Percentiles rank a stretch among this genome's conserved stretches.
Evolutionary conservation across 2,329 filamentous ascomycete species (phyloP).

Genomic region (Cladosporium halotolerans): DNA sequence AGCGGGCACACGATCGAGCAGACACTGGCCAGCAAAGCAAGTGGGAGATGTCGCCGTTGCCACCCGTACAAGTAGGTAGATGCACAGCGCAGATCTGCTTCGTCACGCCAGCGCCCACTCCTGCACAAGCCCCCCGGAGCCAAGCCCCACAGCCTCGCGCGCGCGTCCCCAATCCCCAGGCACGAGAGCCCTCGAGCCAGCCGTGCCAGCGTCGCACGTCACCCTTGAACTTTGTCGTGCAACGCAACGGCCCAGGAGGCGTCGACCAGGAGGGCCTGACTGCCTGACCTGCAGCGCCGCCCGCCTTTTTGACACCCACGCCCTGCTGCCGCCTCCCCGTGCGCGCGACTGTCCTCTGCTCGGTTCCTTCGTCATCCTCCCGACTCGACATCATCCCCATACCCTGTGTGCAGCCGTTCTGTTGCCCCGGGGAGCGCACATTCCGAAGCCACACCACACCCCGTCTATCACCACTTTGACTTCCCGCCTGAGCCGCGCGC

Average conservation of each 20-base stretch:
- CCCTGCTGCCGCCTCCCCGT: not conserved
- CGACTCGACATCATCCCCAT: not conserved
- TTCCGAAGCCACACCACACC: not conserved
- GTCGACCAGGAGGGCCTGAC: not conserved
- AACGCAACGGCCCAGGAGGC: slow-evolving; percentile 8
- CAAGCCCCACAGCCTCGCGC: not conserved
- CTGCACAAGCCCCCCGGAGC: not conserved
- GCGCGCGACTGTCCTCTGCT: not conserved
- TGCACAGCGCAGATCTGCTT: not conserved
- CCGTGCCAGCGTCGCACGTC: not conserved
- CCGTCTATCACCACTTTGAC: not conserved
- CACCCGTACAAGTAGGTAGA: not conserved
- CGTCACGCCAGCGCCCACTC: not conserved
- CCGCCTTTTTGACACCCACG: not conserved
- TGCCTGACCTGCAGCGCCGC: slow-evolving; percentile 3
- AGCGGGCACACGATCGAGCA: not conserved
- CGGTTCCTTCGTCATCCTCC: not conserved
- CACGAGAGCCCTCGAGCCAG: not conserved
- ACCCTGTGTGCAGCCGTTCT: not conserved
- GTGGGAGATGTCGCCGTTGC: not conserved
- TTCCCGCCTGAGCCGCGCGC: not conserved
- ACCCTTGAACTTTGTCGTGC: slow-evolving; percentile 4
- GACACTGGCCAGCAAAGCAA: not conserved
- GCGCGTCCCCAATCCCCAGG: not conserved
- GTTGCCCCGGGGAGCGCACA: slow-evolving; percentile 1